phyloP scores from a whole-genome alignment of 257 asterid species.

The Salvia miltiorrhiza region DNA sequence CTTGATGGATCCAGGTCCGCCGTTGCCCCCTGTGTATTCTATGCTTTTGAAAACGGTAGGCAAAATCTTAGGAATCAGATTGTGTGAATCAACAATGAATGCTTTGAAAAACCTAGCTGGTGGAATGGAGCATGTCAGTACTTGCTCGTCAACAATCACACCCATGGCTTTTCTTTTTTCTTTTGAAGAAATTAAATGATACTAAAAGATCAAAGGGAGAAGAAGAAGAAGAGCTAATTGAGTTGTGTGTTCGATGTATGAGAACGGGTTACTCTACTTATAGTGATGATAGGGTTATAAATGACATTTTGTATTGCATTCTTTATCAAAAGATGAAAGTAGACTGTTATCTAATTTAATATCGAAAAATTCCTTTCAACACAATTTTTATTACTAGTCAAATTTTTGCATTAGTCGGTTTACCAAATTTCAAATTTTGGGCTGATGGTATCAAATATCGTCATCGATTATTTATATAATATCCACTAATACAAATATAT shows the following conservation, averaged over 20 bases:
- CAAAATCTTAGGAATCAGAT: not conserved
- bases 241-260: not conserved
- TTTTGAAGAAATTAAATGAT: not conserved
- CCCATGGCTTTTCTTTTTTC: not conserved
- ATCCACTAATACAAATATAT: too few species aligned
- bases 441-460: too few species aligned
- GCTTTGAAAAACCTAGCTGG: constrained; percentile 4
- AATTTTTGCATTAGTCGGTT: too few species aligned
- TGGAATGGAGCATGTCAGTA: not conserved
- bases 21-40: not conserved
- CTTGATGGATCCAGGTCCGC: constrained; percentile 2
- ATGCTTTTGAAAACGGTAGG: not conserved
- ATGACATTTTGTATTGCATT: not conserved
- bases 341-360: not conserved
- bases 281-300: not conserved
- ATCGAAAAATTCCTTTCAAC: too few species aligned
- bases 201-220: not conserved
- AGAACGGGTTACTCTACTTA: not conserved
- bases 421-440: too few species aligned
- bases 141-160: not conserved
- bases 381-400: too few species aligned
- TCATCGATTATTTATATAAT: too few species aligned
- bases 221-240: not conserved
- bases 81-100: not conserved
- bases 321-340: not conserved